Conservation (phyloP, 2,329 filamentous ascomycete genomes). For the Venturia pyrina region DNA sequence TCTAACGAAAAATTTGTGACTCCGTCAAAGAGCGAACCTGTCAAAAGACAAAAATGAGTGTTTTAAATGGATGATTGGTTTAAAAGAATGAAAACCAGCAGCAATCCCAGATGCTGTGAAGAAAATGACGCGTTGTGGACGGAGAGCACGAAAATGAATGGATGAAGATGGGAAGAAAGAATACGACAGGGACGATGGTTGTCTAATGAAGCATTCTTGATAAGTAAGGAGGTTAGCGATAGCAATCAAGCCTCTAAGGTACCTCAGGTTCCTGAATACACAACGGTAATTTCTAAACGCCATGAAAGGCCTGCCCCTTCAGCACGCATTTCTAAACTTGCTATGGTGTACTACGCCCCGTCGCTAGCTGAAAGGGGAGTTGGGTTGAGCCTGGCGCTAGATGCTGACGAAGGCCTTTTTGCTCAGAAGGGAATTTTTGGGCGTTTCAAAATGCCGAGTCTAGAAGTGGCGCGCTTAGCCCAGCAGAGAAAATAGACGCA, state of each 20-base stretch:
- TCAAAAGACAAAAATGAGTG: neutral
- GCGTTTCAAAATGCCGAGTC: neutral
- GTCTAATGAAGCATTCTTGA: no score
- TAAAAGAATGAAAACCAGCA: neutral
- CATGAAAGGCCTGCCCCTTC: neutral
- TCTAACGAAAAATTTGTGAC: neutral
- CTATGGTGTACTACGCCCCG: neutral
- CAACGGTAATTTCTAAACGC: no score
- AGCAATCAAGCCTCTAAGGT: no score
- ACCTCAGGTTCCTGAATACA: no score
- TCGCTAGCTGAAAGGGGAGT: neutral
- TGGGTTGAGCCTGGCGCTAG: neutral
- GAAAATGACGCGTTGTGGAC: neutral
- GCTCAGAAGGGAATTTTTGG: neutral
- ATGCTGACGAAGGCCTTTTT: neutral
- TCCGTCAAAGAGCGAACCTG: neutral
- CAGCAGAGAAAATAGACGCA: no score
- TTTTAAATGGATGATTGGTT: neutral
- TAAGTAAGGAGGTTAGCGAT: no score
- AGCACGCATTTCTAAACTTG: neutral
- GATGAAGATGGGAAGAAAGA: neutral
- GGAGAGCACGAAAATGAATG: neutral
- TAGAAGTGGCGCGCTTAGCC: neutral
- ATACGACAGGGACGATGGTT: no score
- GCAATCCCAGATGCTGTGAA: slow-evolving; percentile 4